Percentiles rank a stretch among this genome's conserved stretches.
phyloP scores from a whole-genome alignment of 1,284 basidiomycete genomes.

The Cutaneotrichosporon arboriforme region DNA sequence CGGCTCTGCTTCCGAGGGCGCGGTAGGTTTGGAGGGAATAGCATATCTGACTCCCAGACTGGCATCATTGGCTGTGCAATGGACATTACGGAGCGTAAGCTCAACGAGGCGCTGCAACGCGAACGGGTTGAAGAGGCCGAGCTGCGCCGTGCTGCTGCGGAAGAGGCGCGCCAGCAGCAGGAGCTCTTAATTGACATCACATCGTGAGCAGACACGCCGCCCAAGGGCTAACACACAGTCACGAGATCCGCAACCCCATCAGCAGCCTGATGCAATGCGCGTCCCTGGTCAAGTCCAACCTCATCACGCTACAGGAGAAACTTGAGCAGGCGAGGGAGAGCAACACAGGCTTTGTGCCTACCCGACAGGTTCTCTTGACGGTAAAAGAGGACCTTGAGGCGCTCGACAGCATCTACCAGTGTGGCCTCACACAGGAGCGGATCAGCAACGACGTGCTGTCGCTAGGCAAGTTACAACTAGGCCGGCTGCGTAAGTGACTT shows the following conservation, averaged over 20 bases:
- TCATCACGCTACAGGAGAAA: constrained; percentile 35
- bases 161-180: constrained; percentile 44
- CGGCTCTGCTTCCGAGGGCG: constrained; percentile 8
- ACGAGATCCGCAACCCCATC: constrained; percentile 38
- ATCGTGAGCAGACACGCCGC: constrained; percentile 12
- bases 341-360: constrained; percentile 5
- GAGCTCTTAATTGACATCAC: constrained; percentile 47
- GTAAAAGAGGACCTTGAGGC: constrained; percentile 20
- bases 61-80: constrained; percentile 37
- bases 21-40: constrained; percentile 27
- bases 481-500: constrained; percentile 10
- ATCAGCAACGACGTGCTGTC: constrained; percentile 47
- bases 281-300: constrained; percentile 41
- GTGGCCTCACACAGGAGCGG: constrained; percentile 42
- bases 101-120: constrained; percentile 38
- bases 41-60: constrained; percentile 18
- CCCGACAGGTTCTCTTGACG: constrained; percentile 12
- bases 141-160: constrained; percentile 40
- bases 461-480: constrained; percentile 42
- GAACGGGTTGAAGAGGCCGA: constrained; percentile 41
- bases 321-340: constrained; percentile 11
- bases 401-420: constrained; percentile 22
- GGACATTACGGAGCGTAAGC: constrained; percentile 44
- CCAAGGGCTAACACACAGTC: background rate
- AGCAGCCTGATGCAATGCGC: constrained; percentile 31